A percentile compares a stretch with the other conserved stretches of the same genome.
Evolutionary conservation across 768 basidiomycete genomes (phyloP).

Genomic region (Leccinum fibrillosum): DNA sequence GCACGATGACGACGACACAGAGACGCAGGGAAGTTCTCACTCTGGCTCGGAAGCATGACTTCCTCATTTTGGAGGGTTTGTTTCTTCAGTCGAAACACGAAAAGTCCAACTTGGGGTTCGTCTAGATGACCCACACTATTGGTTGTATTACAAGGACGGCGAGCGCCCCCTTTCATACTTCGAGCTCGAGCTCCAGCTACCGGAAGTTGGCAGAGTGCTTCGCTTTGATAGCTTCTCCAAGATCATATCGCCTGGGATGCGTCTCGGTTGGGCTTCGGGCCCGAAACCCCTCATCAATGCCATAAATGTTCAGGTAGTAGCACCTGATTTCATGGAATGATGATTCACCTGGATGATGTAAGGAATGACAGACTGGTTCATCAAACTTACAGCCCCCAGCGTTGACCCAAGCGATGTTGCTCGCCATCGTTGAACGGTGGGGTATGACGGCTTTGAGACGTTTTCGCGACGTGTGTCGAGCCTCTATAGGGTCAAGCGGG

Average conservation of each 20-base stretch:
- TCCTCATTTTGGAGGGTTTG: slow-evolving; percentile 75
- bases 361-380: slow-evolving; percentile 50
- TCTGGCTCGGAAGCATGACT: slow-evolving; percentile 62
- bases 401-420: slow-evolving; percentile 53
- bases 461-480: slow-evolving; percentile 62
- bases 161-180: slow-evolving; percentile 34
- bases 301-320: no score
- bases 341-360: neutral
- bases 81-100: neutral
- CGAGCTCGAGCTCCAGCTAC: neutral
- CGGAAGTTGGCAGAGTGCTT: slow-evolving; percentile 39
- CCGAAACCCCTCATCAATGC: no score
- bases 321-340: no score
- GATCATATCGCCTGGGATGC: no score
- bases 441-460: slow-evolving; percentile 61
- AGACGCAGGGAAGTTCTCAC: slow-evolving; percentile 61
- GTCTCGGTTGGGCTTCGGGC: no score
- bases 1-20: slow-evolving; percentile 61
- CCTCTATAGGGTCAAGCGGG: slow-evolving; percentile 64
- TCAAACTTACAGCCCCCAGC: slow-evolving; percentile 62
- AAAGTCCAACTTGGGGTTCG: slow-evolving; percentile 15
- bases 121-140: slow-evolving; percentile 67
- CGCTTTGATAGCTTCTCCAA: no score
- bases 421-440: slow-evolving; percentile 57
- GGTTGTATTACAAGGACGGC: slow-evolving; percentile 59